These are phyloP conservation scores for Vaucheria bursata DNA, from an alignment of 352 stramenopile genomes.

Conservation along the genomic window DNA sequence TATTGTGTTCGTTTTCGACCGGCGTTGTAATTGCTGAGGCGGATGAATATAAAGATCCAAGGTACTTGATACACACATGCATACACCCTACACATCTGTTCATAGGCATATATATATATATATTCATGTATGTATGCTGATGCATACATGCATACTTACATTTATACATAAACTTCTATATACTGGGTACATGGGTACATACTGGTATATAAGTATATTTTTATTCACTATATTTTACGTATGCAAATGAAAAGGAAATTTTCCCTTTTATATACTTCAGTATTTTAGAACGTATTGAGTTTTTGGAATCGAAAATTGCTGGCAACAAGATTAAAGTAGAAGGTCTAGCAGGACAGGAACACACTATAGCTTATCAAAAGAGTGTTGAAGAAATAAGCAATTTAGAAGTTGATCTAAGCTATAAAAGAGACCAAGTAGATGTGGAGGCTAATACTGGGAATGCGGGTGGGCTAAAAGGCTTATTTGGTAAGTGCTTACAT, in stretches of 20 bases:
- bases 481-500: conserved; percentile 33
- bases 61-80: too few species aligned
- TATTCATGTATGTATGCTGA: too few species aligned
- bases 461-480: conserved; percentile 11
- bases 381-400: conserved; percentile 17
- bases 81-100: too few species aligned
- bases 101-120: too few species aligned
- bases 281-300: background rate
- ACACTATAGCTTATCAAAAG: conserved; percentile 38
- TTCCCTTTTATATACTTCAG: too few species aligned
- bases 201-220: too few species aligned
- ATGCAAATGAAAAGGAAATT: too few species aligned
- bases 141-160: too few species aligned
- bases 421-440: conserved; percentile 20
- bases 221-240: too few species aligned
- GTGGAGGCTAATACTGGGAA: conserved; percentile 17
- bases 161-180: too few species aligned
- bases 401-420: conserved; percentile 13
- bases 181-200: too few species aligned
- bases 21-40: conserved; percentile 29
- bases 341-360: conserved; percentile 22
- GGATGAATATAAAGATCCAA: conserved; percentile 23
- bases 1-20: conserved; percentile 15
- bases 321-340: background rate
- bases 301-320: background rate